Evolutionary conservation across 768 basidiomycete genomes (phyloP), one percentile per base, ranked within the genome.

Genomic region (Agaricus blazei): DNA sequence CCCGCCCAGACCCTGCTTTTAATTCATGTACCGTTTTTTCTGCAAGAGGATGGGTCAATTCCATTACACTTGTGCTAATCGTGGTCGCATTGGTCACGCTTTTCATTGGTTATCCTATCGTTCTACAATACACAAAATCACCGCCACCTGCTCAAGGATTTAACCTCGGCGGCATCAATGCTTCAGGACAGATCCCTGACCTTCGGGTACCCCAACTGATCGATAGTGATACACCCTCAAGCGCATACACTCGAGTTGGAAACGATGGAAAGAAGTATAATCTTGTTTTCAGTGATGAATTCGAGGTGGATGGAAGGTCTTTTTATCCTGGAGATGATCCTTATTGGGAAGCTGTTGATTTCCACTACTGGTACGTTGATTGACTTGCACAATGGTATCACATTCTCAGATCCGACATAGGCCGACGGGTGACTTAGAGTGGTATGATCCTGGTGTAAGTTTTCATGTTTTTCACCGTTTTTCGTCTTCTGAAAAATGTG

Each of bases 51-150:
- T 88, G 90, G 81, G 70, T 78, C 28, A 97, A 97, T 66, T 77
- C 80, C 19, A 73, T 79, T 12, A 85, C 84, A 27, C 77, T 97
- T 24, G 54, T 91, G 61, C 53, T 90, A 56, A 77, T 97, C 56
- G 70, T 86, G 28, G 60, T 75, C 9, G 85, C 81, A 24, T 72
- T 96, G 51, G 69, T 96, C 58, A 80, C 78, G 9, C 78, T 97
- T 15, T 97, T 96, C 61, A 87, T 85, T n/a, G 92, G 88, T 14
- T 95, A 89, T 62, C 94, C 94, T 8, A 84, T 96, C 65, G 82
- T 91, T 56, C 71, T 77, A 48, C 82, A 78, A 59, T 82, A 66
- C 56, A 67, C 67, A 34, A 68, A 68, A 49, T 63, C 61, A 3
- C 44, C 59, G 15, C 51, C 64, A 8, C 28, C 55, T 54, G 62